Percentiles rank a stretch among this genome's conserved stretches.
phyloP scores from a whole-genome alignment of 257 asterid species.

The Ocimum tenuiflorum region DNA sequence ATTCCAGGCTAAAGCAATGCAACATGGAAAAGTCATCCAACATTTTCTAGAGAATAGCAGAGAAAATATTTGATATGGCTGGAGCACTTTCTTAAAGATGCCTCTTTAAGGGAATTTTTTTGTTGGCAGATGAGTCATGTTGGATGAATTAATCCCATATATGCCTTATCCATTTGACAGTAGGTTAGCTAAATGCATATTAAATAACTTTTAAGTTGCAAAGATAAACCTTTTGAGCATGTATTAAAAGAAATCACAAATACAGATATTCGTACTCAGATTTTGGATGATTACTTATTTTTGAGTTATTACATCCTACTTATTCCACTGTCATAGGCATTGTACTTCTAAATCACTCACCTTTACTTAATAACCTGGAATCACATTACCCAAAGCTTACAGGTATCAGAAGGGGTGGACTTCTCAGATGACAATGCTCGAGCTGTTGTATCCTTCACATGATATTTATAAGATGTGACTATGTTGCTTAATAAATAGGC shows the following conservation, averaged over 20 bases:
- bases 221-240: not conserved
- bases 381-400: conserved; percentile 18
- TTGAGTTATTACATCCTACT: not conserved
- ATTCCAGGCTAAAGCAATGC: not conserved
- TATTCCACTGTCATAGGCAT: not conserved
- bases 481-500: conserved; percentile 12
- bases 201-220: not conserved
- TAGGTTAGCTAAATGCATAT: not conserved
- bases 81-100: too few relatives aligned
- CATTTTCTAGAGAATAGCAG: too few relatives aligned
- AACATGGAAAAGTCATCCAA: not conserved
- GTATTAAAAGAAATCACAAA: not conserved
- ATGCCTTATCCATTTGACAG: not conserved
- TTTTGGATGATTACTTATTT: not conserved
- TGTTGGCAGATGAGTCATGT: not conserved
- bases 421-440: conserved; percentile 96
- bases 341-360: not conserved
- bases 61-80: too few relatives aligned
- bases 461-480: conserved; percentile 10
- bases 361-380: not conserved
- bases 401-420: conserved; percentile 99
- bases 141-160: not conserved
- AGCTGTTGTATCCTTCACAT: conserved; percentile 80
- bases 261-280: not conserved
- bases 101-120: too few relatives aligned